Percentiles rank a stretch among this genome's conserved stretches.
phyloP scores from a whole-genome alignment of 2,329 filamentous ascomycete species.

The Claviceps capensis region DNA sequence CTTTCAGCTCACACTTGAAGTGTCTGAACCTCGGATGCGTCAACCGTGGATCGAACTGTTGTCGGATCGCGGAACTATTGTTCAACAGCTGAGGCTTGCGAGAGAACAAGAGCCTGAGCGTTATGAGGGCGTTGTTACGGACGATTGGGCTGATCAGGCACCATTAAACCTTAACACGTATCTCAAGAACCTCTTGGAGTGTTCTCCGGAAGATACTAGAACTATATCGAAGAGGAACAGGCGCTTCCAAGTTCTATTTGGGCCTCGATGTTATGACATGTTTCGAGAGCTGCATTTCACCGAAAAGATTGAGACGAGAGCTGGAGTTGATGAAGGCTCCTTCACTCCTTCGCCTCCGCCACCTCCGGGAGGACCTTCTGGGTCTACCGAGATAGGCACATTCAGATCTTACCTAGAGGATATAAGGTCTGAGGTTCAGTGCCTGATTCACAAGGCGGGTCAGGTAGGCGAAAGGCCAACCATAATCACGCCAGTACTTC shows the following conservation, averaged over 20 bases:
- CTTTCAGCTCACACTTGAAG: constrained; percentile 30
- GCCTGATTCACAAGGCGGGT: constrained; percentile 22
- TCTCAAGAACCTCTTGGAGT: constrained; percentile 33
- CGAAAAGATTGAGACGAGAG: constrained; percentile 23
- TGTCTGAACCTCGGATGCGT: constrained; percentile 34
- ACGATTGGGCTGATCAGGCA: constrained; percentile 26
- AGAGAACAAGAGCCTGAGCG: constrained; percentile 32
- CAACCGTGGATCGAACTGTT: constrained; percentile 29
- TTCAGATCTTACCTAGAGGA: constrained; percentile 36
- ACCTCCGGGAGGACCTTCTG: constrained; percentile 19
- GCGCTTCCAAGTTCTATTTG: constrained; percentile 39
- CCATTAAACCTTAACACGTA: constrained; percentile 36
- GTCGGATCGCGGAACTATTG: constrained; percentile 30
- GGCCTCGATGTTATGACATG: constrained; percentile 32
- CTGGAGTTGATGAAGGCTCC: constrained; percentile 25
- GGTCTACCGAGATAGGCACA: constrained; percentile 24
- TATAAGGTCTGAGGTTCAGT: constrained; percentile 34
- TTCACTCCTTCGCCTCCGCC: constrained; percentile 22
- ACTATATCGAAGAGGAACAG: constrained; percentile 44
- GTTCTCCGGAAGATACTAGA: constrained; percentile 21
- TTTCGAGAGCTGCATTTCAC: constrained; percentile 36
- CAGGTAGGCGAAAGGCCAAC: constrained; percentile 16
- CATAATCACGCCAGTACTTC: constrained; percentile 19
- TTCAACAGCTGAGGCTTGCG: constrained; percentile 23
- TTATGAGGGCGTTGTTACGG: constrained; percentile 29